Base-by-base conservation (phyloP, 306 rosid species). In the Vigna unguiculata region DNA sequence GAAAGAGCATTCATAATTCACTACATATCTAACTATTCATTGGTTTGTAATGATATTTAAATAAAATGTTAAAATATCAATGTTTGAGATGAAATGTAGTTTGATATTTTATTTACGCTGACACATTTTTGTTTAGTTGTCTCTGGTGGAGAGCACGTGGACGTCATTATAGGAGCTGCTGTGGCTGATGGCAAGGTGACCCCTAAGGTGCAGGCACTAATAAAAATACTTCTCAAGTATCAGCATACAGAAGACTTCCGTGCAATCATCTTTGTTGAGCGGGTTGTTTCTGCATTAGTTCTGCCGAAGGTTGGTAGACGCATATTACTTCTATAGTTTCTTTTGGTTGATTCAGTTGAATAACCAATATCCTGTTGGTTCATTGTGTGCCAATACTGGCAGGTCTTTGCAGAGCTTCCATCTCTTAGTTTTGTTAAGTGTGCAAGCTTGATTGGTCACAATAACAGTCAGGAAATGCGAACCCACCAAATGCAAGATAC, bases 141-240 rank as follows among this genome's bases (percentile, higher is more conserved):
- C 74, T 95, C 99, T 69, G 97, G 97, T 24, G 99, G 99, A 83
- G 99, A 95, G 91, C 99, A 95, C 64, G 97, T 92, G 81, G 99
- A 95, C 83, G 93, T 79, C 82, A 78, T 91, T 80, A 92, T 91
- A 84, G 99, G 99, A 82, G 99, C 99, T 83, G 99, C 99, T 58
- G 97, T 95, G 59, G 99, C 99, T 72, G 99, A 92, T 87, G 99
- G 99, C 82, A 92, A 95, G 83, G 96, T 95, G 86, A 95, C 99
- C 28, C 99, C 99, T 34, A 95, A 92, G 85, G 99, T 95, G 84
- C 99, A 95, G 84, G 96, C 99, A 16, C 90, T 95, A 53, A 82
- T 95, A 72, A 95, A 95, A 82, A 79, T 90, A 78, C 99, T 95
- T 79, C 96, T 95, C 72, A 84, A 91, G 76, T 95, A 95, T 85